A percentile compares a stretch with the other conserved stretches of the same genome.
Conservation (phyloP, 768 basidiomycete genomes). For the Naematelia encephala region DNA sequence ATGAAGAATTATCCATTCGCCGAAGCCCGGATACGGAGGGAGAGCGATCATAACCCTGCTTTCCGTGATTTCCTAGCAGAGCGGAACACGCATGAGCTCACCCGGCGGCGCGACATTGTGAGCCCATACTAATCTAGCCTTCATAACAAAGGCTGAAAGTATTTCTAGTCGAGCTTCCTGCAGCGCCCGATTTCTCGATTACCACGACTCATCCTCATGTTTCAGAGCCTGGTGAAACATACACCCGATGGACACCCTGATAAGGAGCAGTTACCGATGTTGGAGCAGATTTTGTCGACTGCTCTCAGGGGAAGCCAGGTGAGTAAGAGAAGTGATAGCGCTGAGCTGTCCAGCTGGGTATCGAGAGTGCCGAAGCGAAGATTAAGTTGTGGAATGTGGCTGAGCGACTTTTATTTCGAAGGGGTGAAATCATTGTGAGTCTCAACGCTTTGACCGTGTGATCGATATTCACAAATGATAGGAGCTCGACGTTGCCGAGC, state of each 20-base stretch:
- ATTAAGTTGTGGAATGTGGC: constrained; percentile 81
- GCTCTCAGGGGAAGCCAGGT: constrained; percentile 69
- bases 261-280: constrained; percentile 68
- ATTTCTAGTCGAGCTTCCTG: constrained; percentile 63
- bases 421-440: constrained; percentile 76
- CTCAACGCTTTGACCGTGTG: background rate
- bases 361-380: constrained; percentile 83
- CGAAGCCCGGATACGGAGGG: constrained; percentile 73
- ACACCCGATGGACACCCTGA: constrained; percentile 72
- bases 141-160: constrained; percentile 53
- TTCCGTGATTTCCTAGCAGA: constrained; percentile 64
- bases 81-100: constrained; percentile 34
- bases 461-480: constrained; percentile 51
- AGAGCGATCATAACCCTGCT: constrained; percentile 64
- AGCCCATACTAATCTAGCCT: constrained; percentile 39
- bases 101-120: constrained; percentile 45
- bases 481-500: constrained; percentile 78
- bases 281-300: constrained; percentile 64
- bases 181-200: constrained; percentile 85
- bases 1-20: constrained; percentile 70
- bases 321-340: constrained; percentile 9
- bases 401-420: constrained; percentile 69
- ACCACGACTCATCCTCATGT: constrained; percentile 69
- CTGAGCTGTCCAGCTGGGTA: constrained; percentile 65
- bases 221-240: constrained; percentile 64